A percentile compares a stretch with the other conserved stretches of the same genome.
Conservation (phyloP, 2,329 filamentous ascomycete genomes). For the Lecanosticta acicola region DNA sequence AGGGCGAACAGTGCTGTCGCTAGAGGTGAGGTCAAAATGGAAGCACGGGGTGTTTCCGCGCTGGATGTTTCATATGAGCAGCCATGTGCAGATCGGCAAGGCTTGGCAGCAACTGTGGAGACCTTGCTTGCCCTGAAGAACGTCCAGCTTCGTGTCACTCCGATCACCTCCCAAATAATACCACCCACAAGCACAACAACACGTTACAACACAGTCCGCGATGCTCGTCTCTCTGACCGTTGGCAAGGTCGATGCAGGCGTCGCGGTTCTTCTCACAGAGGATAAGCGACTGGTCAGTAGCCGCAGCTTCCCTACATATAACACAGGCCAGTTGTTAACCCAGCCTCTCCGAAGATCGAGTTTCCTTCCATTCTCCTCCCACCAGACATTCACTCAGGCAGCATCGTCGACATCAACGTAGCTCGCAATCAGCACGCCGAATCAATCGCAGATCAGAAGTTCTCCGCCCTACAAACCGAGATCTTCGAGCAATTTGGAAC, state of each 20-base stretch:
- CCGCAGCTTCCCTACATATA: constrained; percentile 13
- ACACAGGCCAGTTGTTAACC: constrained; percentile 10
- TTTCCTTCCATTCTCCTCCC: constrained; percentile 97
- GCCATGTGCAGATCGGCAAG: too few relatives aligned
- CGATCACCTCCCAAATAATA: background rate
- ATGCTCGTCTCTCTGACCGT: constrained; percentile 98
- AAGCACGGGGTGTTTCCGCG: too few relatives aligned
- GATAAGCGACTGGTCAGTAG: constrained; percentile 84
- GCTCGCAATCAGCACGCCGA: constrained; percentile 79
- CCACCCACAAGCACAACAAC: background rate
- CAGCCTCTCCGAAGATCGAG: constrained; percentile 64
- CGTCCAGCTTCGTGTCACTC: too few relatives aligned
- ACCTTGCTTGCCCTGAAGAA: too few relatives aligned
- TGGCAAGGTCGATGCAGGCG: constrained; percentile 97
- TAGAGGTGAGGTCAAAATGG: too few relatives aligned
- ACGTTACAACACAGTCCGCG: constrained; percentile 23
- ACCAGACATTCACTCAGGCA: constrained; percentile 88
- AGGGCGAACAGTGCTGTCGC: too few relatives aligned
- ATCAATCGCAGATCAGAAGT: constrained; percentile 64
- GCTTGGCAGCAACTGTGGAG: too few relatives aligned
- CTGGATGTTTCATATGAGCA: too few relatives aligned
- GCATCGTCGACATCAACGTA: constrained; percentile 96
- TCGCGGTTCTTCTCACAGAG: constrained; percentile 91
- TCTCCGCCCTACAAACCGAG: constrained; percentile 78
- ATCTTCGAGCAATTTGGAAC: constrained; percentile 85